Evolutionary conservation across 306 rosid genomes (phyloP).

Genomic region (Leucaena leucocephala): DNA sequence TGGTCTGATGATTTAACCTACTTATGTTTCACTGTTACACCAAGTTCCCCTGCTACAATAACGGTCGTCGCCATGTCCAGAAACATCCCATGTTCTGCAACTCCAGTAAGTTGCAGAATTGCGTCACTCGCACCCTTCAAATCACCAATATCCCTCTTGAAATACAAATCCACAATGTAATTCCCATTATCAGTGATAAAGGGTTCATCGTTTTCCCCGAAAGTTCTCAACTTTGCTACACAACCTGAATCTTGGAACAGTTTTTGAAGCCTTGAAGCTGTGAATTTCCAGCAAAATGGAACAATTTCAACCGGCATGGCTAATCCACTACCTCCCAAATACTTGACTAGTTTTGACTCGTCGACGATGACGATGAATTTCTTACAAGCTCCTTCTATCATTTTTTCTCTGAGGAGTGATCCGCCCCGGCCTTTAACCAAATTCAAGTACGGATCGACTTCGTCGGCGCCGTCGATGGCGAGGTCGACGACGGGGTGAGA

Average conservation of each 20-base stretch:
- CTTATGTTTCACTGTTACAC: conserved; percentile 65
- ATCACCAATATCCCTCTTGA: conserved; percentile 71
- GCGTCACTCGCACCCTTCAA: conserved; percentile 73
- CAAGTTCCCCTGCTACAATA: conserved; percentile 85
- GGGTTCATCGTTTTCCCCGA: conserved; percentile 47
- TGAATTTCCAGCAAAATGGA: conserved; percentile 79
- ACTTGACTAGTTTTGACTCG: conserved; percentile 72
- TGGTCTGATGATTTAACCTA: neutral
- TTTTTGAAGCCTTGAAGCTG: conserved; percentile 52
- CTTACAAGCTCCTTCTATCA: conserved; percentile 79
- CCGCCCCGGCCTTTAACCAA: conserved; percentile 91
- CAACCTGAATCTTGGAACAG: conserved; percentile 66
- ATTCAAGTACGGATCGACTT: conserved; percentile 75
- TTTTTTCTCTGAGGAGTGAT: conserved; percentile 77
- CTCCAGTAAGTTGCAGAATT: conserved; percentile 75
- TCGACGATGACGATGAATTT: conserved; percentile 81
- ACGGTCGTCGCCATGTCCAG: conserved; percentile 86
- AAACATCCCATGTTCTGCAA: conserved; percentile 94
- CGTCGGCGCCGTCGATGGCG: conserved; percentile 93
- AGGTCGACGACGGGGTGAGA: conserved; percentile 72
- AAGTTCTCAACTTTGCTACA: conserved; percentile 64
- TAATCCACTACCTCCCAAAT: conserved; percentile 70
- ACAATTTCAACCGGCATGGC: conserved; percentile 90
- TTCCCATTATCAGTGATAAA: conserved; percentile 81
- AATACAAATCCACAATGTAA: conserved; percentile 74